Conservation (phyloP, 139 green algal species). For the Chlorella sorokiniana region DNA sequence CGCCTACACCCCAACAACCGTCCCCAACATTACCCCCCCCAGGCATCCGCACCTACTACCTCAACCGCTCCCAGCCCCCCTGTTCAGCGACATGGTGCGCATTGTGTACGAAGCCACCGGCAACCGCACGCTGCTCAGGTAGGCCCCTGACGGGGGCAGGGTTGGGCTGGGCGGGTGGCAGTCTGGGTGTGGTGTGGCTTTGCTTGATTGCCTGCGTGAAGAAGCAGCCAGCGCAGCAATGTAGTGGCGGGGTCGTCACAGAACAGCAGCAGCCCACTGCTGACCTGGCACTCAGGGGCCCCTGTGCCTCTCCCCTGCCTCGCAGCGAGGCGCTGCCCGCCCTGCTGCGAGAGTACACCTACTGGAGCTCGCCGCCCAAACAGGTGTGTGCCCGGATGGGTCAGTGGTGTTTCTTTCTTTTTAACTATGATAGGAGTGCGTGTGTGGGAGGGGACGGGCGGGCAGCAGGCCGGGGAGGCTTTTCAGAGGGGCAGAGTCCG, state of each 20-base stretch:
- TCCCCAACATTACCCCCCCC: background rate
- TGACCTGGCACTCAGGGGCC: too few relatives aligned
- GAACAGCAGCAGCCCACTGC: too few relatives aligned
- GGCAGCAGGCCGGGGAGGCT: too few relatives aligned
- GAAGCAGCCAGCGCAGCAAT: too few relatives aligned
- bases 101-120: conserved; percentile 49
- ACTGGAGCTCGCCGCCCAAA: conserved; percentile 63
- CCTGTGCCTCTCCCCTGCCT: background rate
- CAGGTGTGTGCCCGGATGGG: conserved; percentile 27
- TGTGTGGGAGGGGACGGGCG: too few relatives aligned
- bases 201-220: too few relatives aligned
- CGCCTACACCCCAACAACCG: background rate
- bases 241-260: too few relatives aligned
- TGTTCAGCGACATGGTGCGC: conserved; percentile 73
- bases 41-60: conserved; percentile 83
- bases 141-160: too few relatives aligned
- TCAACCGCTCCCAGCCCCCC: conserved; percentile 91
- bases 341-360: conserved; percentile 77
- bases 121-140: conserved; percentile 44
- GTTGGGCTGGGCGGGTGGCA: too few relatives aligned
- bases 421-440: too few relatives aligned
- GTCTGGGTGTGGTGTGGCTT: background rate
- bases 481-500: too few relatives aligned
- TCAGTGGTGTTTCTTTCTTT: too few relatives aligned
- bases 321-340: conserved; percentile 81